A percentile compares a stretch with the other conserved stretches of the same genome.
phyloP scores from a whole-genome alignment of 2,329 filamentous ascomycete genomes.

The Aspergillus ustus region DNA sequence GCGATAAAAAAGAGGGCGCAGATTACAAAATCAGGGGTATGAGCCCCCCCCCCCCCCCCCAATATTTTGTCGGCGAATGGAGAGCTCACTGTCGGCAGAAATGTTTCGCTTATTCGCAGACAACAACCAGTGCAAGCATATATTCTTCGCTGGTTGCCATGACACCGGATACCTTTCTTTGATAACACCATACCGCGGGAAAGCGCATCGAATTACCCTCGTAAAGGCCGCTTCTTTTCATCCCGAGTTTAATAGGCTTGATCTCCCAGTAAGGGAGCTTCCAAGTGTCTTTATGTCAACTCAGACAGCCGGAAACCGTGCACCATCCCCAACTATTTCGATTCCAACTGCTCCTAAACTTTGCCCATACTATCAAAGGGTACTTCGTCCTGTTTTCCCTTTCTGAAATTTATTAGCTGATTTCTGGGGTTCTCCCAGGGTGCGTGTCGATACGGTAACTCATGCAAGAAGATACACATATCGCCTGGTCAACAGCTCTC shows the following conservation, averaged over 20 bases:
- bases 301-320: constrained; percentile 33
- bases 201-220: constrained; percentile 59
- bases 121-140: constrained; percentile 66
- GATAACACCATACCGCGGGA: constrained; percentile 57
- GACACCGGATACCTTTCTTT: constrained; percentile 63
- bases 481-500: constrained; percentile 32
- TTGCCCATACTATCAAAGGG: constrained; percentile 42
- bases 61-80: too few relatives aligned
- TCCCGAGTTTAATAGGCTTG: constrained; percentile 57
- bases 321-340: constrained; percentile 11
- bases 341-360: constrained; percentile 22
- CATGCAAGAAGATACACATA: constrained; percentile 38
- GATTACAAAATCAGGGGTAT: constrained; percentile 64
- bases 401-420: too few relatives aligned
- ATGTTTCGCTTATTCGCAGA: constrained; percentile 57
- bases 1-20: constrained; percentile 63
- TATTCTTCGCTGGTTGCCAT: constrained; percentile 67
- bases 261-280: constrained; percentile 57
- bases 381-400: constrained; percentile 2
- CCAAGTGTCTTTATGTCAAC: constrained; percentile 57
- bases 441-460: constrained; percentile 37
- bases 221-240: constrained; percentile 58
- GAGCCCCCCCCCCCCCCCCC: background rate
- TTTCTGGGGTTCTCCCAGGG: constrained; percentile 26
- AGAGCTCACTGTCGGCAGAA: constrained; percentile 32